Percentiles rank a stretch among this genome's conserved stretches.
Conservation (phyloP, 2,329 filamentous ascomycete species). For the Stagonosporopsis chrysanthemi region DNA sequence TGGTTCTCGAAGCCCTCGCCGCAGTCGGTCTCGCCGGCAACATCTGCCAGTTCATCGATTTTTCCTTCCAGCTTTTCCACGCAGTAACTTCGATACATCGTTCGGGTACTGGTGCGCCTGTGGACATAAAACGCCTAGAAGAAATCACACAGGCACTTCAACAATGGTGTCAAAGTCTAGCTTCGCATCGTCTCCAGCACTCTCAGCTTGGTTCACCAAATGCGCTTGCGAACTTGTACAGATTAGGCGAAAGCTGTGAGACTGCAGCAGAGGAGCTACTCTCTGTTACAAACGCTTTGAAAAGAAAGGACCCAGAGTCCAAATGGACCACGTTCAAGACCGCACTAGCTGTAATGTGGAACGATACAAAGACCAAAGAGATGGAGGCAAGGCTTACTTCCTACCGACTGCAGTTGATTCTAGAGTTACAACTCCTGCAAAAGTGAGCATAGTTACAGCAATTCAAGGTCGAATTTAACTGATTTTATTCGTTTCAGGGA, state of each 20-base stretch:
- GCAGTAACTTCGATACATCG: neutral
- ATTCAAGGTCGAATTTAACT: neutral
- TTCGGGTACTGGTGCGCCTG: neutral
- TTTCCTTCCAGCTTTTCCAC: neutral
- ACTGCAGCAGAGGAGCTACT: neutral
- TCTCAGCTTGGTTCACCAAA: too few species aligned
- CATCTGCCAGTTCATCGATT: neutral
- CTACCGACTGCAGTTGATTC: neutral
- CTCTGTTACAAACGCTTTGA: neutral
- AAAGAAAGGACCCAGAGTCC: neutral
- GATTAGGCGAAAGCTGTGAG: neutral
- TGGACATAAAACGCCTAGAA: neutral
- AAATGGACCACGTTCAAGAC: neutral
- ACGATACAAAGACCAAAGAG: neutral
- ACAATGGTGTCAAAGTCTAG: neutral
- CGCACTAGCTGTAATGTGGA: neutral
- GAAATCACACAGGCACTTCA: neutral
- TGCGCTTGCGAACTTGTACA: neutral
- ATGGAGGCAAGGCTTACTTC: neutral
- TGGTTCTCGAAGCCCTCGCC: neutral
- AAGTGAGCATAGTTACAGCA: neutral
- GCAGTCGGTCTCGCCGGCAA: neutral
- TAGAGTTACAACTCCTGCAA: neutral
- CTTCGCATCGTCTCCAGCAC: neutral
- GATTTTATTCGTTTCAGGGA: neutral